These are phyloP conservation scores for Carex cristatella DNA, from an alignment of 176 grass and related monocot species.

Conservation along the genomic window DNA sequence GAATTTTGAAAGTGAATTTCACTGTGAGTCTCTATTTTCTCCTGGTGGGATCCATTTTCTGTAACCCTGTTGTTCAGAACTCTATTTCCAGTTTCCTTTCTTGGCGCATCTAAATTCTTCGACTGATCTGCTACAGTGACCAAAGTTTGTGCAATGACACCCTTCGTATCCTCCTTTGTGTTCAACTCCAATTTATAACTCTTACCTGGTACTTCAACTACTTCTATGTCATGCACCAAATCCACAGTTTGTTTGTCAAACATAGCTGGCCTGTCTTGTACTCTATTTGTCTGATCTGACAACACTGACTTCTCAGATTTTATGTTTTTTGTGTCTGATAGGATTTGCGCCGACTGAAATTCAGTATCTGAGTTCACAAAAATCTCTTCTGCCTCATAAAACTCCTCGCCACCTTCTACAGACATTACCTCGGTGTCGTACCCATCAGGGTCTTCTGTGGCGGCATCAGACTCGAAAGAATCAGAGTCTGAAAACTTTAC, in stretches of 20 bases:
- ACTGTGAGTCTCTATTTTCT: constrained; percentile 14
- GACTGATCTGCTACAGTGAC: constrained; percentile 33
- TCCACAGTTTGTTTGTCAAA: constrained; percentile 27
- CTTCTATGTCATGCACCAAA: constrained; percentile 66
- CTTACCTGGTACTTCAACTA: constrained; percentile 39
- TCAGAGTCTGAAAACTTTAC: constrained; percentile 75
- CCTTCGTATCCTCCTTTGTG: constrained; percentile 63
- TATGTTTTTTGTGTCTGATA: constrained; percentile 28
- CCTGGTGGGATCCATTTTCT: not conserved
- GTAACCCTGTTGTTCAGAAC: not conserved
- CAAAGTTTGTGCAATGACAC: constrained; percentile 50
- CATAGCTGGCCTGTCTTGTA: constrained; percentile 31
- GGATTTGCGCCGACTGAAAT: constrained; percentile 33
- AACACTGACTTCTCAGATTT: constrained; percentile 39
- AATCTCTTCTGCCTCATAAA: constrained; percentile 97
- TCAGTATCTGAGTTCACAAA: constrained; percentile 76
- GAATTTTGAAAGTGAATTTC: constrained; percentile 10
- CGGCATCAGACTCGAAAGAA: constrained; percentile 48
- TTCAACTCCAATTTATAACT: constrained; percentile 31
- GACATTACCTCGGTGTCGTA: constrained; percentile 87
- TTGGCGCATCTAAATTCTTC: constrained; percentile 12
- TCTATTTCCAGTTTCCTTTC: constrained; percentile 10
- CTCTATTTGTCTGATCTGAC: constrained; percentile 39
- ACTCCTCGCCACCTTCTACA: constrained; percentile 68
- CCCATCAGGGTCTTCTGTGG: constrained; percentile 52